Evolutionary conservation across 2,329 filamentous ascomycete genomes (phyloP).

Genomic region (Aaosphaeria pasadenensis): DNA sequence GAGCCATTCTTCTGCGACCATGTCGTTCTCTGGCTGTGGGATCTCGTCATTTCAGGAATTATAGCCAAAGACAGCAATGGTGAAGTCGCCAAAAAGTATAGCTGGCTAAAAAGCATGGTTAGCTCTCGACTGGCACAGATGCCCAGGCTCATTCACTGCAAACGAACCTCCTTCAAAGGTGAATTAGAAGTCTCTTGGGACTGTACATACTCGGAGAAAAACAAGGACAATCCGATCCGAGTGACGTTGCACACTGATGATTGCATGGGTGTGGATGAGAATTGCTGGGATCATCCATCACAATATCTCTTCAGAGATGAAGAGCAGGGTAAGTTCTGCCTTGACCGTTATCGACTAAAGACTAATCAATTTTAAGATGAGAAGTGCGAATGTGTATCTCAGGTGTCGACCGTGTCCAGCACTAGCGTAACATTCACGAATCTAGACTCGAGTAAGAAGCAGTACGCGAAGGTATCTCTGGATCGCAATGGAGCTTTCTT

Average conservation of each 20-base stretch:
- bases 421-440: not conserved
- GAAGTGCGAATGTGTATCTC: not conserved
- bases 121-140: not conserved
- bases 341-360: not conserved
- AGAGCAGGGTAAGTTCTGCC: not conserved
- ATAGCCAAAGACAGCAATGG: not conserved
- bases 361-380: not conserved
- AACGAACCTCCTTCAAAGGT: not conserved
- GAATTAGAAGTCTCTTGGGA: not conserved
- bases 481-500: not conserved
- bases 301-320: not conserved
- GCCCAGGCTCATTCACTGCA: not conserved
- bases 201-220: not conserved
- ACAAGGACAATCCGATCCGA: not conserved
- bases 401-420: not conserved
- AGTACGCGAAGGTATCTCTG: not conserved
- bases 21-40: constrained; percentile 6
- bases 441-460: not conserved
- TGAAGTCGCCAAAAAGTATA: not conserved
- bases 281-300: not conserved
- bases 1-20: constrained; percentile 8
- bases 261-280: not conserved
- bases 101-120: not conserved
- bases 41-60: constrained; percentile 5
- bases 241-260: not conserved